These are phyloP conservation scores for Fusarium bulbicola DNA, from an alignment of 2,329 filamentous ascomycete species.

Conservation along the genomic window DNA sequence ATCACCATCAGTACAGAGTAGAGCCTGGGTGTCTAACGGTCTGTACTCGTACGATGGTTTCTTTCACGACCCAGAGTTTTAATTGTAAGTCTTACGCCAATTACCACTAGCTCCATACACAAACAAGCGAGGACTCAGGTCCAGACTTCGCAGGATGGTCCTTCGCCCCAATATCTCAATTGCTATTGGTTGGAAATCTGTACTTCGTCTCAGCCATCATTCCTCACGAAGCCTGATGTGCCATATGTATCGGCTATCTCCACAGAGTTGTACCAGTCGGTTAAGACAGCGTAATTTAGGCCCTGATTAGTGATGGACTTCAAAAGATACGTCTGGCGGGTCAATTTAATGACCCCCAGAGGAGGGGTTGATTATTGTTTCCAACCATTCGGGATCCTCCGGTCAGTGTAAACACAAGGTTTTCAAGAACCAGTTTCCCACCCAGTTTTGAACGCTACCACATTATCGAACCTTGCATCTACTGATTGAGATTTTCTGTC, in stretches of 20 bases:
- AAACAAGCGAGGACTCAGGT: neutral
- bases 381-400: neutral
- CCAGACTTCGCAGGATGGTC: fast-evolving
- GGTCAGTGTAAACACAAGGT: neutral
- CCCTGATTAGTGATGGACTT: fast-evolving
- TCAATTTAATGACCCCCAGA: too few relatives aligned
- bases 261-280: fast-evolving
- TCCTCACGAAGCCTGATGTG: neutral
- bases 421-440: neutral
- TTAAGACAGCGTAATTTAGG: neutral
- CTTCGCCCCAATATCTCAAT: fast-evolving
- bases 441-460: neutral
- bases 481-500: neutral
- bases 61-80: neutral
- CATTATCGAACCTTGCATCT: fast-evolving
- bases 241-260: neutral
- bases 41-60: fast-evolving
- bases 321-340: fast-evolving
- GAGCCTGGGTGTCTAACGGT: fast-evolving
- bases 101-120: fast-evolving
- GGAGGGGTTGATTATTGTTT: neutral
- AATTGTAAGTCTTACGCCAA: neutral
- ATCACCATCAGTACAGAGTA: too few relatives aligned
- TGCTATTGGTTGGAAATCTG: neutral
- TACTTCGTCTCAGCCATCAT: neutral